Base-by-base conservation (phyloP, 345 rosid species). In the Populus tremula region DNA sequence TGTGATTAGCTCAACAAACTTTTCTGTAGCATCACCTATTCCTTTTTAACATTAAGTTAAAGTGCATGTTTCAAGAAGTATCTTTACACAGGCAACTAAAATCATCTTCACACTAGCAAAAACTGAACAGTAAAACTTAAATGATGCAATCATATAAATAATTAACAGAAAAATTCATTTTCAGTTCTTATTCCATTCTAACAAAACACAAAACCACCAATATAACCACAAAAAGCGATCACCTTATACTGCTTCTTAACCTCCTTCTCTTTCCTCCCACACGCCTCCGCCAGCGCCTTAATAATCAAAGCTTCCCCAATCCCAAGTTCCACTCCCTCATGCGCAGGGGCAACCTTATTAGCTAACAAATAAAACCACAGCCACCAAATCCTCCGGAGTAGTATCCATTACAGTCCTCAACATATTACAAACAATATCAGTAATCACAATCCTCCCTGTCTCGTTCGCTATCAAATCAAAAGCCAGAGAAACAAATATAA, bases 271-370 rank as follows among this genome's bases (percentile, higher is more conserved):
- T 92, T 91, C 82, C 93, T 90, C 82, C 98, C 98, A 84, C 80
- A 96, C 39, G 98, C 97, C 86, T 91, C 94, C 0, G 97, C 87
- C 4, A 96, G 89, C 0, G 97, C 98, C 79, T 91, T 92, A 29
- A 91, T 88, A 77, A 96, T 88, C 27, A 88, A 85, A 1, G 92
- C 88, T 62, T 93, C 97, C 68, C 98, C 98, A 53, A 92, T 91
- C 54, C 99, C 98, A 74, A 96, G 83, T 82, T 93, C 98, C 73
- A 93, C 56, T n/a, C 98, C 99, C 74, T 93, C 95, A 59, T 93
- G 98, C 23, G 98, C 92, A 8, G 99, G 94, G 0, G 98, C 94
- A 78, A 96, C 78, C 87, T 87, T 88, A 78, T 91, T 89, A 2
- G 94, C 97, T 38, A 91, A 77, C 72, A 93, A 86, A 81, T 92